Base-by-base conservation (phyloP, 129 eudicot genomes). In the Dittrichia graveolens region DNA sequence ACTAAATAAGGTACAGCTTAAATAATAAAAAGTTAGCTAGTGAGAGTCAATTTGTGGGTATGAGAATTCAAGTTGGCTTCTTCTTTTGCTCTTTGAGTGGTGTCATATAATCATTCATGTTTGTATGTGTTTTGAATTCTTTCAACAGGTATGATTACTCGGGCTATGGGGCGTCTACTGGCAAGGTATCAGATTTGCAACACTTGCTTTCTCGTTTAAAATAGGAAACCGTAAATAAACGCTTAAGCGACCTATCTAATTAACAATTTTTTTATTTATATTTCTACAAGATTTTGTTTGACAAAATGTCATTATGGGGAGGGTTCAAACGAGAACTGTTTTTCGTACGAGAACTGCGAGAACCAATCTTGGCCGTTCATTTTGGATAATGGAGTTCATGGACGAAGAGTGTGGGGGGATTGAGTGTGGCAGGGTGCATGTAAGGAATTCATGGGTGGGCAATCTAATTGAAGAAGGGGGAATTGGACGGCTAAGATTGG, bases 101-200 rank as follows among this genome's bases (percentile, higher is more conserved):
- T 54, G 46, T 71, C 54, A 70, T 44, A 16, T 53, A 69, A 50
- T 39, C 50, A 69, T 67, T 69, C 71, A 61, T 66, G 59, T 44
- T 64, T 64, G 14, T 24, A 42, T 9, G 4, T 62, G 74, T 75
- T 64, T 66, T 69, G 8, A 50, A 67, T 73, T 72, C 42, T 37
- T 43, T 75, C 1, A 82, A 92, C 85, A 93, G 98, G 78, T 93
- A 93, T 78, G 98, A 93, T 77, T 93, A 93, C 81, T 90, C 98
- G 19, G 98, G 98, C 24, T 93, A 93, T 69, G 98, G 98, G 18
- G 93, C 96, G 50, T 93, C 98, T 74, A 87, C 91, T n/a, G 98
- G 98, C 56, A 93, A 84, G 95, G 98, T 93, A 86, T 60, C 54
- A 49, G 18, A 13, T 69, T 56, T 56, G 57, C 55, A 55, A 43